Base-by-base conservation (phyloP, 169 alveolate species). In the Plasmodium chabaudi region DNA sequence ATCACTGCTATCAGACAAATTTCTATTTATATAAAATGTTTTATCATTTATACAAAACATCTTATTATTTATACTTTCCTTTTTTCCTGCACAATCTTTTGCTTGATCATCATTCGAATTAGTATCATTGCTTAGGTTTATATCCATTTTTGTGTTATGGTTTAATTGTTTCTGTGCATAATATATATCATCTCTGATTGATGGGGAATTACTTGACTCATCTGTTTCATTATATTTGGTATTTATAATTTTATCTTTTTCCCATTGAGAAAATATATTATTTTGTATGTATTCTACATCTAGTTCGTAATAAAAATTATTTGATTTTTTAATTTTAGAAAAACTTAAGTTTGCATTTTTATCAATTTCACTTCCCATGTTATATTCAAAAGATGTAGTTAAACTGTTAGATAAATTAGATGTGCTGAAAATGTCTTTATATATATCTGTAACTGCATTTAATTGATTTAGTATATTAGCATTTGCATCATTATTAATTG, bases 21-120 rank as follows among this genome's bases (percentile, higher is more conserved):
- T 59, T 17, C 51, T 65, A 27, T 79, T 79, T 15, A 79, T 6
- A 71, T 79, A 79, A 67, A 79, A 79, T 34, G 9, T 79, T 65
- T 79, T 79, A 49, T 60, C 79, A 79, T 79, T 55, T 27, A 27
- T 27, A 27, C 3, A 1, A 27, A n/a, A n/a, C n/a, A n/a, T n/a
- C n/a, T n/a, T n/a, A n/a, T n/a, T n/a, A n/a, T 27, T 42, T 27
- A 13, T 21, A 51, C 64, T 79, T 17, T 47, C 53, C 42, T 65
- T 65, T 23, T 63, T 79, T 23, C 9, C 67, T 39, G 13, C 42
- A 53, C 21, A 21, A 25, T 44, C 34, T 34, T 34, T 9, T 15
- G 49, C 0, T 12, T 68, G 12, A 0, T 6, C 19, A 23, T 1
- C 19, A 49, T 49, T 13, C 5, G 0, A 1, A 25, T 65, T 65